Conservation (phyloP, 768 basidiomycete species). For the Russula ochroleuca region DNA sequence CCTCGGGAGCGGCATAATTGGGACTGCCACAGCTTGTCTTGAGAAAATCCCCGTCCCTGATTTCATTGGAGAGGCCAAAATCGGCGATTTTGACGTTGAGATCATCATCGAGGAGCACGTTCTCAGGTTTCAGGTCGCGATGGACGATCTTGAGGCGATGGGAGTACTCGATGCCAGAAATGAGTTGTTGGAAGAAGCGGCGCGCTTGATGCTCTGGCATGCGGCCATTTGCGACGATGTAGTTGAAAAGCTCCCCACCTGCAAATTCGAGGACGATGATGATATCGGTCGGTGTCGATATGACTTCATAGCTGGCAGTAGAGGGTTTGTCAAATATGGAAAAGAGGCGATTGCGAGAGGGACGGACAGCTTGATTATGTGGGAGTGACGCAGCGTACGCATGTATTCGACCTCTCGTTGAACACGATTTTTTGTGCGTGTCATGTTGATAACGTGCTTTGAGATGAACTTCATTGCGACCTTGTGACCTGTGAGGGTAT, state of each 20-base stretch:
- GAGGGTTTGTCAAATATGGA: conserved; percentile 10
- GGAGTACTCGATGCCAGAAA: conserved; percentile 95
- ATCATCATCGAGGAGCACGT: conserved; percentile 80
- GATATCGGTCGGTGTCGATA: conserved; percentile 91
- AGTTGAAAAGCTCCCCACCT: conserved; percentile 95
- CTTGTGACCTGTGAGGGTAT: conserved; percentile 89
- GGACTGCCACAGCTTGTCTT: conserved; percentile 98
- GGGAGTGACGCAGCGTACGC: conserved; percentile 87
- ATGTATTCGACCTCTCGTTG: conserved; percentile 97
- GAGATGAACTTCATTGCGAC: conserved; percentile 99
- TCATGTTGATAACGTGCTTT: conserved; percentile 86
- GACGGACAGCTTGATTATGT: conserved; percentile 94
- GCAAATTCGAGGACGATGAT: conserved; percentile 98
- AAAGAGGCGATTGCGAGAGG: conserved; percentile 16
- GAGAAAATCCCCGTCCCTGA: conserved; percentile 93
- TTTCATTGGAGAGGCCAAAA: conserved; percentile 94
- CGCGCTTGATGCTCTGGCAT: conserved; percentile 87
- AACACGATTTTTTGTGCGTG: conserved; percentile 88
- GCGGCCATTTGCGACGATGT: conserved; percentile 90
- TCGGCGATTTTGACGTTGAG: conserved; percentile 98
- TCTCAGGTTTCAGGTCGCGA: conserved; percentile 97
- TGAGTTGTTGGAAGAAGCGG: conserved; percentile 97
- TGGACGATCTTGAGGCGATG: conserved; percentile 97
- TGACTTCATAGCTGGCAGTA: conserved; percentile 66
- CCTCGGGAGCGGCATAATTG: conserved; percentile 98